These are phyloP conservation scores for Suhomyces canberraensis DNA, from an alignment of 805 yeast genomes.

Conservation along the genomic window DNA sequence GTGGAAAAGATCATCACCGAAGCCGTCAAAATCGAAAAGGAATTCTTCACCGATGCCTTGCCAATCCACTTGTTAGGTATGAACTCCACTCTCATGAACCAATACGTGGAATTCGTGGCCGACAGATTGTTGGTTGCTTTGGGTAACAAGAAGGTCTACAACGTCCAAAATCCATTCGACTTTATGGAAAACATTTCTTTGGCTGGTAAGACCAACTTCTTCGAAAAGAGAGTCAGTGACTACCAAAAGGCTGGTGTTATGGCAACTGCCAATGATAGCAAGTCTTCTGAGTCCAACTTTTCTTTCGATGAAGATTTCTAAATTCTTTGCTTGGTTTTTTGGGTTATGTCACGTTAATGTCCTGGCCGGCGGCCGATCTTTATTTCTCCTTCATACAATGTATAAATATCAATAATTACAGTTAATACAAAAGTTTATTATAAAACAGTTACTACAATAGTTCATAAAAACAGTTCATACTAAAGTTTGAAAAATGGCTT, in stretches of 20 bases:
- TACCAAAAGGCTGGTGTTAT: conserved; percentile 99
- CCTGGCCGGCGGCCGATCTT: not conserved
- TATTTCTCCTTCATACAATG: not conserved
- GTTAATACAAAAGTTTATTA: no score
- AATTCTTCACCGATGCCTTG: conserved; percentile 90
- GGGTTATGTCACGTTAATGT: not conserved
- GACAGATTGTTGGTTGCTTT: conserved; percentile 89
- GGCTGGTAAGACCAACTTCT: conserved; percentile 98
- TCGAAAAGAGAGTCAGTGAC: conserved; percentile 97
- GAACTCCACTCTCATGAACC: conserved; percentile 93
- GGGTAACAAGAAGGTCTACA: conserved; percentile 87
- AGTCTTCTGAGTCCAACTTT: conserved; percentile 55
- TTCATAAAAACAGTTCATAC: no score
- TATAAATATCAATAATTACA: not conserved
- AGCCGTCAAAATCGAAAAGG: conserved; percentile 93
- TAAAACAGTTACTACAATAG: no score
- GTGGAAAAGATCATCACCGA: conserved; percentile 87
- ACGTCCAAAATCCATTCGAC: conserved; percentile 91
- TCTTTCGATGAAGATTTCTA: conserved; percentile 93
- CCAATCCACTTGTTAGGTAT: conserved; percentile 93
- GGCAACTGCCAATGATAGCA: conserved; percentile 62
- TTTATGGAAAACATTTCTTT: conserved; percentile 98
- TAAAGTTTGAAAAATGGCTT: no score
- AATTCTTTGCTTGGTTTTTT: conserved; percentile 3
- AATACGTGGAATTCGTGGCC: conserved; percentile 96